Base-by-base conservation (phyloP, 1,284 basidiomycete genomes). In the Lignosus rhinocerotis region DNA sequence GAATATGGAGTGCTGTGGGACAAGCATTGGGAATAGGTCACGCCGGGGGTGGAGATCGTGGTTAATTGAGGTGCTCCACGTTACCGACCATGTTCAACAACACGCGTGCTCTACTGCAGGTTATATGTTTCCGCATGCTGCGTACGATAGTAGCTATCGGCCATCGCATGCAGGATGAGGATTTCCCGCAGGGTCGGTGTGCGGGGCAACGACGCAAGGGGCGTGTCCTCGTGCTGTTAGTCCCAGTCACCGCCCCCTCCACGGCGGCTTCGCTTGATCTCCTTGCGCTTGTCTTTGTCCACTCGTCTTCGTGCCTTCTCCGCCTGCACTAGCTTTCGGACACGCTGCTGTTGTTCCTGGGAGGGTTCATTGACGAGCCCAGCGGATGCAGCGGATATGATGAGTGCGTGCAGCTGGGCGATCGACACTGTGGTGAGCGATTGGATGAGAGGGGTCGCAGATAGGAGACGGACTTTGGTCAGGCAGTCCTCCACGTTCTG, bases 401-500 rank as follows among this genome's bases (percentile, higher is more conserved):
- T 72, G 19, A 88, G 64, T 0, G 70, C 51, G 60, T 86, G 87
- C 16, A 90, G 75, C 88, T 90, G 62, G 10, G n/a, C 25, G 55
- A 61, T 60, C 50, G 42, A 45, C 8, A 10, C 4, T 11, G 41
- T 32, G 42, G 41, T 32, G 42, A 47, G 31, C 5, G 21, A 55
- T 32, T 41, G 62, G 54, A 61, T 66, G 51, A 56, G 56, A 42
- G 51, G 44, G 54, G 62, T 61, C 56, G 50, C 47, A 43, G 25
- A 32, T 32, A 52, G 55, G 46, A 49, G 38, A 71, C 76, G 45
- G 43, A 87, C 90, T 77, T 90, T 92, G 10, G 71, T 65, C 25
- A 92, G 75, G 65, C 86, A 87, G 58, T 91, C 87, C 11, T 88
- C 81, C 14, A 90, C 72, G 61, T 92, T 92, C 66, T 85, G 83